Evolutionary conservation across 495 filamentous ascomycete species (phyloP).

Genomic region (Aspergillus nanangensis): DNA sequence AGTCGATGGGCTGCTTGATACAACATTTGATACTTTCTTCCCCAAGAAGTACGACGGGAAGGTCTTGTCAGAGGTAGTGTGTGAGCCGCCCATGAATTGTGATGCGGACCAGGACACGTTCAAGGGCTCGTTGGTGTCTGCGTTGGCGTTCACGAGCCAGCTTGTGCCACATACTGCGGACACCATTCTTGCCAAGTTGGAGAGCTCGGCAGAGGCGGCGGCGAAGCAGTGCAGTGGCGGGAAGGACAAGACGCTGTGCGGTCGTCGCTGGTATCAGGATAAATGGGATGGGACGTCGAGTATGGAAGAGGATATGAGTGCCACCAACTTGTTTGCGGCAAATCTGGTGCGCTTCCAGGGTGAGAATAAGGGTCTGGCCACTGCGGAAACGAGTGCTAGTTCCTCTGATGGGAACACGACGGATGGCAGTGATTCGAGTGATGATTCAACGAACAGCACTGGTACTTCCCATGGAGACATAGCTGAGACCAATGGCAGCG

Average conservation of each 20-base stretch:
- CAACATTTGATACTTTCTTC: slow-evolving; percentile 36
- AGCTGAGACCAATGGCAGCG: too few relatives aligned
- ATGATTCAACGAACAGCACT: too few relatives aligned
- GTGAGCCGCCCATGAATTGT: slow-evolving; percentile 57
- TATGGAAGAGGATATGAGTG: slow-evolving; percentile 49
- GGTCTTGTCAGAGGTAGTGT: slow-evolving; percentile 60
- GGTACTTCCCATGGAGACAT: too few relatives aligned
- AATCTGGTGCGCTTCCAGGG: slow-evolving; percentile 34
- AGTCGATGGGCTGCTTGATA: slow-evolving; percentile 48
- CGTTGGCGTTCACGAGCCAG: slow-evolving; percentile 53
- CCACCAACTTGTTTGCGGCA: slow-evolving; percentile 42
- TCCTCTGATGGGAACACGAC: background rate
- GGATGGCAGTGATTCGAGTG: too few relatives aligned
- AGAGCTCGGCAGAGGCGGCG: slow-evolving; percentile 46
- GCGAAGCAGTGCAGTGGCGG: slow-evolving; percentile 48
- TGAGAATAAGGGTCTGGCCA: too few relatives aligned
- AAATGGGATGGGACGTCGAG: slow-evolving; percentile 35
- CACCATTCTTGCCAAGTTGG: slow-evolving; percentile 47
- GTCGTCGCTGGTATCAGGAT: slow-evolving; percentile 35
- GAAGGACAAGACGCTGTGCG: slow-evolving; percentile 37
- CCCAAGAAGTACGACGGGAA: slow-evolving; percentile 44
- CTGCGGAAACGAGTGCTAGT: too few relatives aligned
- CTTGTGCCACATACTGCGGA: slow-evolving; percentile 54
- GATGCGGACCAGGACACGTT: slow-evolving; percentile 58
- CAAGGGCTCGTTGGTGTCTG: slow-evolving; percentile 65